Evolutionary conservation across 768 basidiomycete genomes (phyloP), one percentile per base, ranked within the genome.

Genomic region (Astraeus odoratus): DNA sequence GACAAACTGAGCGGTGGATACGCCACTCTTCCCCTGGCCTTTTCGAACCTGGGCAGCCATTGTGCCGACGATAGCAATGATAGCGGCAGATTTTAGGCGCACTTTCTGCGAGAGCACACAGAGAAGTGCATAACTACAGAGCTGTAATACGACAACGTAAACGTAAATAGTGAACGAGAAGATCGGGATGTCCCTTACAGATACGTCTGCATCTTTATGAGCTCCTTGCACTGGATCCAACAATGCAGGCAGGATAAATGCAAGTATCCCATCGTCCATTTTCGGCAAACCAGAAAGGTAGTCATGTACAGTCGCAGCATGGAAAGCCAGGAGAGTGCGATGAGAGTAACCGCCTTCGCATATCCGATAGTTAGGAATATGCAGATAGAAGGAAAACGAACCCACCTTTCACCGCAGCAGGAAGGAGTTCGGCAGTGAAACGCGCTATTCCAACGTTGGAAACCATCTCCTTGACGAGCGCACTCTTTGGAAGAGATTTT

Each of bases 271-370:
- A 58, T 86, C 85, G 52, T 85, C 78, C 25, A 87, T 56, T 4
- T 59, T 51, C 44, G 81, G 73, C 26, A 61, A 68, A 35, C 73
- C 67, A 29, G 79, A 75, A 30, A 99, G 71, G 56, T 86, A 94
- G 31, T 89, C 91, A 26, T 93, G 77, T 35, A 91, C 65, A 1
- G 76, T 77, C 6, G 86, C 82, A 6, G 86, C 76, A 61, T 90
- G 88, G 67, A 97, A 97, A 1, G 81, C 81, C 35, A 91, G 63
- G 13, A 98, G 66, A 0, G 85, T 77, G 29, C 81, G 81, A 58
- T 95, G 81, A n/a, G 61, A 57, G 44, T 63, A 58, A 2, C 66
- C 67, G 25, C 67, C 73, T 64, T 23, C 3, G 26, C 13, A 13
- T 13, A 34, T 7, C 22, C 3, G 5, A 13, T 57, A 26, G 57